A percentile compares a stretch with the other conserved stretches of the same genome.
phyloP scores from a whole-genome alignment of 2,329 filamentous ascomycete species.

The Aspergillus novofumigatus region DNA sequence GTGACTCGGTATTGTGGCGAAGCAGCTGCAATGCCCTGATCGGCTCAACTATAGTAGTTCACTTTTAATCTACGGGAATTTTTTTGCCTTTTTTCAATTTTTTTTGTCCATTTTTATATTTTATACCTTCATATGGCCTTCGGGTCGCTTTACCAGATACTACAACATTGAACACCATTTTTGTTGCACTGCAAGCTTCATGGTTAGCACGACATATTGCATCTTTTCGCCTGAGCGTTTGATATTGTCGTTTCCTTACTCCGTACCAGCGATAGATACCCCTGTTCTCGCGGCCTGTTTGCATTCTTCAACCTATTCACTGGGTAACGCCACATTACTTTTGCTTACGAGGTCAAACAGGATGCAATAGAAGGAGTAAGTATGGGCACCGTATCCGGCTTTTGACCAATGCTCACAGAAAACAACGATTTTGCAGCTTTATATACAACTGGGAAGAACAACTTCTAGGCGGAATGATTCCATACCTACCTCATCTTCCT shows the following conservation, averaged over 20 bases:
- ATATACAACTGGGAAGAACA: background rate
- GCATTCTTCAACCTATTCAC: background rate
- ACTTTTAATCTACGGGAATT: conserved; percentile 1
- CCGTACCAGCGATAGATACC: conserved; percentile 3
- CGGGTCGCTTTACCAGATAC: background rate
- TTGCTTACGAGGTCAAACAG: background rate
- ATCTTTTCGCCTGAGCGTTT: background rate
- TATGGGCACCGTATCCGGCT: background rate
- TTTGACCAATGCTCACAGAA: conserved; percentile 3
- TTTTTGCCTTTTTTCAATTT: conserved; percentile 2
- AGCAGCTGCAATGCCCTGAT: conserved; percentile 30
- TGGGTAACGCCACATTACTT: background rate
- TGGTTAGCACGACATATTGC: background rate
- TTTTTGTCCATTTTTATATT: background rate
- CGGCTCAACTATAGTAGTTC: conserved; percentile 11
- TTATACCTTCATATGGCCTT: background rate
- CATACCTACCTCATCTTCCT: conserved; percentile 17
- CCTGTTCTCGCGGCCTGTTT: background rate
- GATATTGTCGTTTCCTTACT: conserved; percentile 1
- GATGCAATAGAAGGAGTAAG: conserved; percentile 3
- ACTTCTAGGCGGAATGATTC: conserved; percentile 28
- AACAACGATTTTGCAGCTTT: conserved; percentile 4
- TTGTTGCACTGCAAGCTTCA: conserved; percentile 7
- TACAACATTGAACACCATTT: background rate
- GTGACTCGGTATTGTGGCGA: conserved; percentile 34